Base-by-base conservation (phyloP, 1,139 yeast species). In the Arxiozyma heterogenica region DNA sequence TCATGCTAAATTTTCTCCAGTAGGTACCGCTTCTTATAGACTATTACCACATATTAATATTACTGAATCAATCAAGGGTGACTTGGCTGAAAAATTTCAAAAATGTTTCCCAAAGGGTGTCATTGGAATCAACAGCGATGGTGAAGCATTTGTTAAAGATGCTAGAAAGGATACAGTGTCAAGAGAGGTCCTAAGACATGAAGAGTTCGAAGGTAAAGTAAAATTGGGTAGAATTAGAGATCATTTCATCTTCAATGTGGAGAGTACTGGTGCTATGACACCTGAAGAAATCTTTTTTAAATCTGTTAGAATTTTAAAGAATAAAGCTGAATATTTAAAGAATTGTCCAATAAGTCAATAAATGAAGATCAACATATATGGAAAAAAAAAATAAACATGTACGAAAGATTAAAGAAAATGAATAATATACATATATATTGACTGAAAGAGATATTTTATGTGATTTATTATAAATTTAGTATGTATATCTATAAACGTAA, bases 1-100 rank as follows among this genome's bases (percentile, higher is more conserved):
- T 69, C 98, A 93, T 71, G 98, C 98, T 59, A 93, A 93, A 72
- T 93, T 88, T 69, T 89, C 97, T 8, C 98, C 98, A 4, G 98
- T 93, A 12, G 81, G 96, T 30, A 93, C 98, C 30, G 98, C 98
- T 2, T 86, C 96, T n/a, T 93, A 93, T 74, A 81, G 98, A 73
- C 77, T 93, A 65, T 74, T 94, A 75, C 98, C 98, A n/a, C 84
- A 82, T 22, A 93, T 93, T 66, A 84, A 87, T 59, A 88, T 93
- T 52, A 70, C 75, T 51, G 73, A 81, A 59, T 90, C 95, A 49
- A 87, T 93, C 58, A 75, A 73, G 1, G 98, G 97, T 3, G 82
- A 79, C 5, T 79, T 80, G 54, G 98, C 98, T 4, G 68, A 73
- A 56, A 86, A 81, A 67, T 88, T 93, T 73, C 90, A 87, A 69